Base-by-base conservation (phyloP, 164 flowering plant genomes). In the Tetrastigma voinierianum region DNA sequence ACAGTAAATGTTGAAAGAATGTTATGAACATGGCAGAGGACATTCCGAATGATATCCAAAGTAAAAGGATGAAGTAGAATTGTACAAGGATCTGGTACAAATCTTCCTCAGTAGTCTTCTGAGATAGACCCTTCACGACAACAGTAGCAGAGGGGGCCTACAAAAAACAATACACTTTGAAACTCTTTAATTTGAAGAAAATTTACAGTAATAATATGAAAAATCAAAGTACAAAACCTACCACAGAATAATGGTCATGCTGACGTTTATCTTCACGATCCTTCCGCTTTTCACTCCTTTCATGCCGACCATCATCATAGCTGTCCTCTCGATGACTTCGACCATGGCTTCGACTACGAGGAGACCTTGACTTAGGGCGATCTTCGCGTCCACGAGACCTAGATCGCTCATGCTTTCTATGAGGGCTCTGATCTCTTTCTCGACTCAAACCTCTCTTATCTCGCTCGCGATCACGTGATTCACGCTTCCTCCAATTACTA, bases 121-220 rank as follows among this genome's bases (percentile, higher is more conserved):
- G 96, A 7, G 99, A 90, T 54, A 96, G 89, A 65, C 99, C 98
- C 79, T 91, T 96, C 74, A 96, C 97, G 70, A 96, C 93, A 69
- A 96, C 90, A 58, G 99, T 96, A 47, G 97, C 90, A 44, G 99
- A 90, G 57, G 98, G 98, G 45, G 88, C 90, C 99, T 96, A 67
- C 67, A 73, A 69, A 17, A 51, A 54, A 69, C 59, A 67, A 12
- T n/a, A 45, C 17, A 9, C 54, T 52, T 53, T 20, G 2, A 65
- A 32, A 32, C 46, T 14, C 16, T 46, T 20, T 51, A 60, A 51
- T 32, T 32, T 32, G 40, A 32, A 51, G 58, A 54, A 56, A 1
- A 64, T 21, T 10, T n/a, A 52, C 9, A 57, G 40, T 19, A 51
- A 40, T 13, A 18, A 14, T 7, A 44, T 46, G 49, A 51, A 45